Percentiles rank a stretch among this genome's conserved stretches.
These are phyloP conservation scores for Pseudocercospora pini-densiflorae DNA, from an alignment of 2,329 filamentous ascomycete species.

Conservation along the genomic window DNA sequence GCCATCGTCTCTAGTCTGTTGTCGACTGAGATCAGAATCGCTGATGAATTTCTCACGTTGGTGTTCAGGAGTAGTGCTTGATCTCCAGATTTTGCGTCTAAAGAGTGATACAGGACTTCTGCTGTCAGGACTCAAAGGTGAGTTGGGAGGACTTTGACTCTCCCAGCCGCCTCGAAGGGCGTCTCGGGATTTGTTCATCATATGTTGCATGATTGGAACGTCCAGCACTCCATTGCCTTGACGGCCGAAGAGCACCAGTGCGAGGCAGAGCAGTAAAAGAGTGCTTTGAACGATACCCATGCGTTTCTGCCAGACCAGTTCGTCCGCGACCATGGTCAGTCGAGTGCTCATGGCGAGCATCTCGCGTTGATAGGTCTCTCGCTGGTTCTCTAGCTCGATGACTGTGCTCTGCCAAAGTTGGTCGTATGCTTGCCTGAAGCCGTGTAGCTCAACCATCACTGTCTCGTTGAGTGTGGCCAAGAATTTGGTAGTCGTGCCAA, in stretches of 20 bases:
- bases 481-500: slow-evolving; percentile 81
- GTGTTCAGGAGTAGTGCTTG: slow-evolving; percentile 31
- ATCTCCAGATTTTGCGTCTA: slow-evolving; percentile 42
- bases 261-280: slow-evolving; percentile 82
- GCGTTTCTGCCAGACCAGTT: slow-evolving; percentile 80
- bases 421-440: slow-evolving; percentile 84
- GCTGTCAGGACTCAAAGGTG: slow-evolving; percentile 38
- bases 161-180: slow-evolving; percentile 40
- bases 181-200: slow-evolving; percentile 43
- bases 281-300: slow-evolving; percentile 93
- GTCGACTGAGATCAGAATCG: slow-evolving; percentile 21
- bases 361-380: slow-evolving; percentile 81
- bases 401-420: slow-evolving; percentile 97
- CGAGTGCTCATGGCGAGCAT: slow-evolving; percentile 79
- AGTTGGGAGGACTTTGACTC: slow-evolving; percentile 42
- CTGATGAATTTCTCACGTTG: slow-evolving; percentile 11
- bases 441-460: slow-evolving; percentile 78
- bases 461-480: slow-evolving; percentile 85
- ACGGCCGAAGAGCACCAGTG: slow-evolving; percentile 77
- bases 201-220: slow-evolving; percentile 52
- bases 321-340: slow-evolving; percentile 88
- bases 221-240: slow-evolving; percentile 41
- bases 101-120: slow-evolving; percentile 37
- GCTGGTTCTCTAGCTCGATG: slow-evolving; percentile 85
- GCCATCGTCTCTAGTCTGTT: slow-evolving; percentile 18